Conservation (phyloP, 192 early-diverging fungal genomes). For the Funneliformis geosporum region DNA sequence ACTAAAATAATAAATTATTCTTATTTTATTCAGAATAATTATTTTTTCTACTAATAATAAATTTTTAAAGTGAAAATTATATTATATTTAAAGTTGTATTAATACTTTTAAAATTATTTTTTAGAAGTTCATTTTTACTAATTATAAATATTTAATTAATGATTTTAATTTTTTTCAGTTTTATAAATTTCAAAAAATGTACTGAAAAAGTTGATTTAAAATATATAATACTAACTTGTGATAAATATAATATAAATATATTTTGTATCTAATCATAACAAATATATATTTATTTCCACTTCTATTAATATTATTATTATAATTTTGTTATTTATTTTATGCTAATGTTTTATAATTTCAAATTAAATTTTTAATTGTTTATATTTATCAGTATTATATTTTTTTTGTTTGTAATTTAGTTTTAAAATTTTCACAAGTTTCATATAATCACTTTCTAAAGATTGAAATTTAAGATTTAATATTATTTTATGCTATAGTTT, state of each 20-base stretch:
- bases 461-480: too few species aligned
- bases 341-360: too few species aligned
- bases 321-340: too few species aligned
- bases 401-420: too few species aligned
- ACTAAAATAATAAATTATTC: slow-evolving; percentile 5
- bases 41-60: neutral
- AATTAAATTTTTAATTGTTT: too few species aligned
- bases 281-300: too few species aligned
- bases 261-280: too few species aligned
- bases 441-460: too few species aligned
- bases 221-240: neutral
- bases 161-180: neutral
- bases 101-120: neutral
- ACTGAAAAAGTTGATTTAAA: slow-evolving; percentile 8
- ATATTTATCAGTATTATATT: slow-evolving; percentile 1
- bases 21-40: slow-evolving; percentile 23
- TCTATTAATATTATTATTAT: too few species aligned
- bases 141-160: slow-evolving; percentile 7
- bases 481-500: too few species aligned
- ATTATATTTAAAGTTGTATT: slow-evolving; percentile 6
- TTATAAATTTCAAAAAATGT: neutral
- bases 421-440: too few species aligned
- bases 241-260: neutral
- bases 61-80: neutral
- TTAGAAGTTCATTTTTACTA: neutral